A percentile compares a stretch with the other conserved stretches of the same genome.
phyloP scores from a whole-genome alignment of 768 basidiomycete genomes.

The Trametes gibbosa region DNA sequence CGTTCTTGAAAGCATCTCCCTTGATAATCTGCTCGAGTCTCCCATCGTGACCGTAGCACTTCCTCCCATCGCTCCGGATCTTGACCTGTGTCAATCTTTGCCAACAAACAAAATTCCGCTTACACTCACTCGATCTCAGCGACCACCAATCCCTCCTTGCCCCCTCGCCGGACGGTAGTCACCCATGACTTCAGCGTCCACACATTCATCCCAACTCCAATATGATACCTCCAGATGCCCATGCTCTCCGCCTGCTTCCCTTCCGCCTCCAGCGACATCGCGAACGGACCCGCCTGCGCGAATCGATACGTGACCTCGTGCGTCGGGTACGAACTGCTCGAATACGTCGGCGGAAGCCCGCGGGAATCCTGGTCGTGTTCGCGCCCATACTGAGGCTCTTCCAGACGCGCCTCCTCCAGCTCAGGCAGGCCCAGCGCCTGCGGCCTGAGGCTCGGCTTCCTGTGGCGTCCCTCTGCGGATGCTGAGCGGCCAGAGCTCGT shows the following conservation, averaged over 20 bases:
- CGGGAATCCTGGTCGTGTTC: background rate
- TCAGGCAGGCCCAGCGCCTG: background rate
- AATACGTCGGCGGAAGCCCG: slow-evolving; percentile 22
- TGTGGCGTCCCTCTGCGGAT: background rate
- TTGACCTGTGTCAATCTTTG: background rate
- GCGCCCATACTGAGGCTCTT: background rate
- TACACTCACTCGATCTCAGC: slow-evolving; percentile 26
- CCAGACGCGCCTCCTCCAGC: background rate
- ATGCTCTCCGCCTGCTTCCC: background rate
- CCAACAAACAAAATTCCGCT: background rate
- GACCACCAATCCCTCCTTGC: slow-evolving; percentile 22
- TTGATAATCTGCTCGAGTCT: slow-evolving; percentile 12
- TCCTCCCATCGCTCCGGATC: slow-evolving; percentile 14
- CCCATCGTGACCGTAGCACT: slow-evolving; percentile 20
- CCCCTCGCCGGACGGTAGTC: slow-evolving; percentile 22
- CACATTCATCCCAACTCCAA: slow-evolving; percentile 25
- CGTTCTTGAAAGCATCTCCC: slow-evolving; percentile 18
- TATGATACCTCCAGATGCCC: slow-evolving; percentile 16
- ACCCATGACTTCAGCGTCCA: slow-evolving; percentile 23
- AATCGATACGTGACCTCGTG: slow-evolving; percentile 20
- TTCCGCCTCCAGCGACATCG: slow-evolving; percentile 15
- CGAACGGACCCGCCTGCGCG: slow-evolving; percentile 22
- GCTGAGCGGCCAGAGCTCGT: slow-evolving; percentile 1
- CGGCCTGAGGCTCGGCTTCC: background rate
- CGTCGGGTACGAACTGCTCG: slow-evolving; percentile 15